Conservation (phyloP, 2,329 filamentous ascomycete genomes). For the Elsinoe perseae region DNA sequence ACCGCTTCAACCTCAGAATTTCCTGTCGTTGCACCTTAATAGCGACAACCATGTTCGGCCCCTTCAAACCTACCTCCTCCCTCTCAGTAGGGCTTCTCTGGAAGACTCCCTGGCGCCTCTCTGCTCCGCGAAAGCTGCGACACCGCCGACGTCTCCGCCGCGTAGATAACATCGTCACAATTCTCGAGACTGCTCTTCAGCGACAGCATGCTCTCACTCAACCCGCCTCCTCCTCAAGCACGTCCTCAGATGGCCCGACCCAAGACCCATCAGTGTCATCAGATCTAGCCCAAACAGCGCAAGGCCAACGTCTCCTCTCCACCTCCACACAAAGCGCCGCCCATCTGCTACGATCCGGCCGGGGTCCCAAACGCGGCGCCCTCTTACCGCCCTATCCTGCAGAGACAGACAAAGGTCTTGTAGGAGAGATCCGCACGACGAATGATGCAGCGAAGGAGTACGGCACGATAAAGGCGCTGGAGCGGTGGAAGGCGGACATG, state of each 20-base stretch:
- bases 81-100: constrained; percentile 77
- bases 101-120: constrained; percentile 98
- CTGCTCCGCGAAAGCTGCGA: constrained; percentile 78
- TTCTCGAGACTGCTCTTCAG: constrained; percentile 65
- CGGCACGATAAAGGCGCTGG: constrained; percentile 66
- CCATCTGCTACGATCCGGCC: constrained; percentile 25
- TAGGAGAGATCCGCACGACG: constrained; percentile 19
- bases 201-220: constrained; percentile 42
- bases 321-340: constrained; percentile 17
- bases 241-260: constrained; percentile 10
- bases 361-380: constrained; percentile 27
- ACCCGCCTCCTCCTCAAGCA: constrained; percentile 27
- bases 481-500: constrained; percentile 94
- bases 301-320: constrained; percentile 27
- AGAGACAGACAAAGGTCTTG: constrained; percentile 16
- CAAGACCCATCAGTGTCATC: constrained; percentile 2
- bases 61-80: constrained; percentile 70
- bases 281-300: constrained; percentile 26
- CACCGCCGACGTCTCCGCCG: constrained; percentile 74
- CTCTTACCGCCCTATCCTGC: constrained; percentile 17
- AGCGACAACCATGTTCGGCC: constrained; percentile 69
- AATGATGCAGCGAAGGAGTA: constrained; percentile 24
- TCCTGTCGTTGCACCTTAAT: neutral
- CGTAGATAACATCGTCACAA: constrained; percentile 81
- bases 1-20: constrained; percentile 13